Conservation (phyloP, 176 grass and related monocot genomes). For the Alloteropsis semialata region DNA sequence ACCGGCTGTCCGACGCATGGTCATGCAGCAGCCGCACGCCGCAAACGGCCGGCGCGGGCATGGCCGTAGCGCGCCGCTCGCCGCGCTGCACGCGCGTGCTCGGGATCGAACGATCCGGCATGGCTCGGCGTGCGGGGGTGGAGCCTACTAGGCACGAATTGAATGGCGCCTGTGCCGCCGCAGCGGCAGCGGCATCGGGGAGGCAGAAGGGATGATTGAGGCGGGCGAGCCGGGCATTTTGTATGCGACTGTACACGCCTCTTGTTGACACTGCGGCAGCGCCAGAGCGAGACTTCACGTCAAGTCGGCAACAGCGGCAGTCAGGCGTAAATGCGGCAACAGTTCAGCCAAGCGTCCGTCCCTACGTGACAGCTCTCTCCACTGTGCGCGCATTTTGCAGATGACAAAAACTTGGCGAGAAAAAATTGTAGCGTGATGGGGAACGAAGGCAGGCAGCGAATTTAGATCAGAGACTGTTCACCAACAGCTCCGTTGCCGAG, state of each 20-base stretch:
- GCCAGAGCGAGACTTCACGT: not conserved
- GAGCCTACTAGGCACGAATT: not conserved
- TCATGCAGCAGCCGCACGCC: not conserved
- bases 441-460: not conserved
- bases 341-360: not conserved
- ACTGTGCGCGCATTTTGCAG: not conserved
- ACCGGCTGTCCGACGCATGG: not conserved
- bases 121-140: not conserved
- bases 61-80: not conserved
- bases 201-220: not conserved
- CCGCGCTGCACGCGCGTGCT: not conserved
- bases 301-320: not conserved
- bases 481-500: not conserved
- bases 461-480: not conserved
- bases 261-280: not conserved
- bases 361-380: not conserved
- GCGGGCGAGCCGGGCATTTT: not conserved
- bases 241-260: not conserved
- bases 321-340: not conserved
- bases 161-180: not conserved
- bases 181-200: not conserved
- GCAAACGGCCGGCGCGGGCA: constrained; percentile 3
- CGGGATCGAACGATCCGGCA: not conserved
- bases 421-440: not conserved
- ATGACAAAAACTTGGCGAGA: not conserved